Percentiles rank a stretch among this genome's conserved stretches.
phyloP scores from a whole-genome alignment of 225 moss, liverwort and hornwort species.

The Climacium dendroides region DNA sequence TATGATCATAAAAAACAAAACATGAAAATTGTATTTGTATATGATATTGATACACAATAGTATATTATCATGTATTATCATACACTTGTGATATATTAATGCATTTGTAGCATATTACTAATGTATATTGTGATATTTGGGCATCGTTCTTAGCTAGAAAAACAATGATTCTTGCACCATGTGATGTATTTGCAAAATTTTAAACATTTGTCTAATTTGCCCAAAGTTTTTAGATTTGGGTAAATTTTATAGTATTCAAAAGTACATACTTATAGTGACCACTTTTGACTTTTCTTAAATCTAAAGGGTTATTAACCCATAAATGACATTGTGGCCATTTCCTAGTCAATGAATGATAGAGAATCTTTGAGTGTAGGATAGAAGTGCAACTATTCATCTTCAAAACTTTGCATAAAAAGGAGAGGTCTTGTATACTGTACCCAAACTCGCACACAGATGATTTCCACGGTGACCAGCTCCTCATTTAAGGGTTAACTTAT shows the following conservation, averaged over 20 bases:
- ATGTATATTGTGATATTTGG: neutral
- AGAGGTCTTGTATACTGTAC: too few species aligned
- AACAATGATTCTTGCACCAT: neutral
- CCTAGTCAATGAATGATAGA: too few species aligned
- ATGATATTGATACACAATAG: neutral
- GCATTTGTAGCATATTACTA: neutral
- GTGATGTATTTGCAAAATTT: accelerated
- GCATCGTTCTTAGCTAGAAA: neutral
- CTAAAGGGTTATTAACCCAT: neutral
- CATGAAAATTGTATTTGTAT: neutral
- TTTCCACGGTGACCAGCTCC: too few species aligned
- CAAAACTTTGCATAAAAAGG: too few species aligned
- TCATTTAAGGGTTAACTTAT: too few species aligned
- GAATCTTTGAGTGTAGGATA: too few species aligned
- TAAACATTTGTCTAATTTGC: accelerated
- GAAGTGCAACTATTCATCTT: too few species aligned
- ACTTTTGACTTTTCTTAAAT: neutral
- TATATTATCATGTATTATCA: neutral
- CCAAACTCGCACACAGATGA: too few species aligned
- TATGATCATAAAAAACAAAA: neutral
- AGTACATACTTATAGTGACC: neutral
- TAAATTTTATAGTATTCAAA: neutral
- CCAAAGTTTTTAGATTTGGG: neutral
- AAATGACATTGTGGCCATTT: too few species aligned
- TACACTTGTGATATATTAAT: neutral